Base-by-base conservation (phyloP, 2,329 filamentous ascomycete species). In the Pseudogymnoascus sp. region DNA sequence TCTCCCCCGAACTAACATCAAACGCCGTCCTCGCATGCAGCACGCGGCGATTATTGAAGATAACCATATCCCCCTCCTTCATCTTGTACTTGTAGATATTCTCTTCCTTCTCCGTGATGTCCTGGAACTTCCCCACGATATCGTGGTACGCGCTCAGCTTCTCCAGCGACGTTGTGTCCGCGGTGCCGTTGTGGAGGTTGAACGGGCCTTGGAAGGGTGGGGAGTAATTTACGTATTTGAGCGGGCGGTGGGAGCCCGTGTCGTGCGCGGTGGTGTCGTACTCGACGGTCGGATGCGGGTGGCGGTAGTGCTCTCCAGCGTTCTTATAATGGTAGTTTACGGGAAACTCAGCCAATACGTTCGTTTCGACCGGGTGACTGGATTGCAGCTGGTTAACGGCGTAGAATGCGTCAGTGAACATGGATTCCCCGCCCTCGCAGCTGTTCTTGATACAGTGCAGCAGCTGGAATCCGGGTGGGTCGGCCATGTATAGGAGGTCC, bases 1-100 rank as follows among this genome's bases (percentile, higher is more conserved):
- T 80, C 64, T 86, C 82, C 0, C 89, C 89, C 5, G 80, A 79
- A 0, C 75, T 75, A 0, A 79, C 75, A 71, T 93, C 85, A 74
- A 97, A 97, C 31, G 85, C 83, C 13, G 79, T 82, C 3, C 94
- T 80, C 0, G 92, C 93, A 77, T 97, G 94, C 71, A 96, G 74
- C n/a, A 96, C 80, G 15, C 93, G 81, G 63, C 85, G 77, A 71
- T 97, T 97, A 72, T 96, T 88, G 71, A 99, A 97, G n/a, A 99
- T 81, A 10, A 92, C 92, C 71, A 91, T 96, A 70, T 96, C 89
- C 2, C 93, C 94, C 3, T 89, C 85, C 61, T 85, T 78, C 73
- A 97, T 78, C 74, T 87, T 87, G 63, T 87, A 79, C 77, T 93
- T 81, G 70, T 87, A 88, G 60, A 91, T 74, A 64, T 83, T 83